These are phyloP conservation scores for Cytospora piceicola DNA, from an alignment of 2,329 filamentous ascomycete species.

Conservation along the genomic window DNA sequence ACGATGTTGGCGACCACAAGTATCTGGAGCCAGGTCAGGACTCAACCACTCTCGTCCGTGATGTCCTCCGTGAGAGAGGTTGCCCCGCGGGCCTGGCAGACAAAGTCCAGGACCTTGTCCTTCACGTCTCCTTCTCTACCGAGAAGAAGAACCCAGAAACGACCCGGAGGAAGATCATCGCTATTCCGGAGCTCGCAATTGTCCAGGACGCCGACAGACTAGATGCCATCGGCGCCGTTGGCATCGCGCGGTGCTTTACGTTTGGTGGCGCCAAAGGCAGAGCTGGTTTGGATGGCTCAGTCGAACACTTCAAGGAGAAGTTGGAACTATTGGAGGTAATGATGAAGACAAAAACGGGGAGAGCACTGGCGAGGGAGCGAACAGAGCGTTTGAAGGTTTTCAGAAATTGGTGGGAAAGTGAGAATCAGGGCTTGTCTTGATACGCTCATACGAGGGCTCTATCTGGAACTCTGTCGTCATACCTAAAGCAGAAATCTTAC, in stretches of 20 bases:
- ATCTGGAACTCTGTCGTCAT: too few relatives aligned
- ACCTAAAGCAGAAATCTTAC: too few relatives aligned
- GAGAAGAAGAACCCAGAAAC: slow-evolving; percentile 69
- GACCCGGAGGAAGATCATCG: slow-evolving; percentile 61
- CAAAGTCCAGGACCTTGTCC: slow-evolving; percentile 72
- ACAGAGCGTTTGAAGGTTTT: slow-evolving; percentile 58
- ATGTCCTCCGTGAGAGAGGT: slow-evolving; percentile 61
- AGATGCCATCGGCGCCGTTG: slow-evolving; percentile 86
- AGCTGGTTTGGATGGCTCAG: slow-evolving; percentile 62
- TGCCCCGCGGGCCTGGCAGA: slow-evolving; percentile 62
- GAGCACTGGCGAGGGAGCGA: slow-evolving; percentile 55
- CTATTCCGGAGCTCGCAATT: slow-evolving; percentile 75
- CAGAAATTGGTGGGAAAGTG: slow-evolving; percentile 61
- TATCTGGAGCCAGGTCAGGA: slow-evolving; percentile 67
- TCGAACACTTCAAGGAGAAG: slow-evolving; percentile 79
- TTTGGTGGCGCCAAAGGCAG: slow-evolving; percentile 69
- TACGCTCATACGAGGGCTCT: too few relatives aligned
- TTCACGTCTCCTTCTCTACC: slow-evolving; percentile 77
- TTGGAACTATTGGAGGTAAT: slow-evolving; percentile 65
- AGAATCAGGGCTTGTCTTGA: slow-evolving; percentile 37
- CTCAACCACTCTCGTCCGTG: slow-evolving; percentile 57
- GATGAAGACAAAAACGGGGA: slow-evolving; percentile 66
- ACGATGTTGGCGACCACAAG: slow-evolving; percentile 88
- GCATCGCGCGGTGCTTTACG: slow-evolving; percentile 77
- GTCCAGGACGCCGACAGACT: slow-evolving; percentile 92